phyloP scores from a whole-genome alignment of 495 filamentous ascomycete genomes.

The Penicillium lagena region DNA sequence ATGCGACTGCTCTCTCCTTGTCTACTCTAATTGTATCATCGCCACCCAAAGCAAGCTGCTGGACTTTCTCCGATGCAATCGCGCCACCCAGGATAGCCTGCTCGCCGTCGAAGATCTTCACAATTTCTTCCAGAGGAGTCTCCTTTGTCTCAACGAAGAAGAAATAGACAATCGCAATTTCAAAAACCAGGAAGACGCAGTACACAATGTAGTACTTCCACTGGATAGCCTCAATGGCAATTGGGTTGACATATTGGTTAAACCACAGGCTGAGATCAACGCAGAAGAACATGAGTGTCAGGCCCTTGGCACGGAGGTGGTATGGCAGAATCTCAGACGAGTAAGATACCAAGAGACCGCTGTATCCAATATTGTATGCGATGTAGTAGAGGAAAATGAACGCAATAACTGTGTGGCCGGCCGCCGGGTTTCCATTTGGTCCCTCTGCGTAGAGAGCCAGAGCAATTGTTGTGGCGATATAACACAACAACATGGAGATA shows the following conservation, averaged over 20 bases:
- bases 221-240: constrained; percentile 46
- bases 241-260: constrained; percentile 53
- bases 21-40: neutral
- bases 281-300: constrained; percentile 58
- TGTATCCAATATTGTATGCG: constrained; percentile 55
- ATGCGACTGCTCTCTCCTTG: constrained; percentile 7
- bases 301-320: constrained; percentile 60
- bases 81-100: constrained; percentile 31
- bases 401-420: constrained; percentile 45
- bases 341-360: constrained; percentile 56
- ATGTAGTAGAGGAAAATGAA: constrained; percentile 56
- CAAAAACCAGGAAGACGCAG: constrained; percentile 54
- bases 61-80: constrained; percentile 8
- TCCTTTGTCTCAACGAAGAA: constrained; percentile 62
- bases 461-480: constrained; percentile 27
- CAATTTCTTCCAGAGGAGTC: constrained; percentile 60
- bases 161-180: constrained; percentile 55
- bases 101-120: constrained; percentile 56
- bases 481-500: constrained; percentile 26
- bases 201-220: constrained; percentile 63
- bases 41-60: neutral
- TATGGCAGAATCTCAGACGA: constrained; percentile 60
- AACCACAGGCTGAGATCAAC: constrained; percentile 49
- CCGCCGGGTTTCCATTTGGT: constrained; percentile 2
- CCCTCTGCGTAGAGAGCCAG: constrained; percentile 6